These are phyloP conservation scores for Phaeosphaeriaceae sp. DNA, from an alignment of 2,329 filamentous ascomycete species.

Conservation along the genomic window DNA sequence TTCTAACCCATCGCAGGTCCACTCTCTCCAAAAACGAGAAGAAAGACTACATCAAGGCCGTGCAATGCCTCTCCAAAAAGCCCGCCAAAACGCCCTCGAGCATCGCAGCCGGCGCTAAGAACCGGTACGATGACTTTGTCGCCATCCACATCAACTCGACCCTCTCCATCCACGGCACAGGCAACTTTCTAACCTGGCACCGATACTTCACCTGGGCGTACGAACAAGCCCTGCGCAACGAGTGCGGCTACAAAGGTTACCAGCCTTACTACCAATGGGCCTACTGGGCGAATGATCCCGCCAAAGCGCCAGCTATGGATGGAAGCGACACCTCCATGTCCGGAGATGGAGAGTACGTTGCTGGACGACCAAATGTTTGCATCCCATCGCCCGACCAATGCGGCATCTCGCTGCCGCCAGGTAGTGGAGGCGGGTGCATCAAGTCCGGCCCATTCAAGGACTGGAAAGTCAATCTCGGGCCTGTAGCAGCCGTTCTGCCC, in stretches of 20 bases:
- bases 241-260: slow-evolving; percentile 53
- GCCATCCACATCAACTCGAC: slow-evolving; percentile 19
- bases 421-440: slow-evolving; percentile 65
- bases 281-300: slow-evolving; percentile 53
- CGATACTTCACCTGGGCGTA: slow-evolving; percentile 53
- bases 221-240: slow-evolving; percentile 51
- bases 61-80: slow-evolving; percentile 37
- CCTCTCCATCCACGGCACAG: slow-evolving; percentile 36
- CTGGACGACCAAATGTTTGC: slow-evolving; percentile 37
- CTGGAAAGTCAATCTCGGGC: slow-evolving; percentile 56
- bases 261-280: slow-evolving; percentile 64
- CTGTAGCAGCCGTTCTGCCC: slow-evolving; percentile 51
- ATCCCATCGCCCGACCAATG: slow-evolving; percentile 31
- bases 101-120: slow-evolving; percentile 35
- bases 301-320: slow-evolving; percentile 63
- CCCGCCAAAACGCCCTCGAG: slow-evolving; percentile 30
- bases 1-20: background rate
- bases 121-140: slow-evolving; percentile 24
- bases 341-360: slow-evolving; percentile 54
- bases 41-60: slow-evolving; percentile 40
- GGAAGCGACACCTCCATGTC: slow-evolving; percentile 58
- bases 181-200: slow-evolving; percentile 51
- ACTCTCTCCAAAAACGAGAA: slow-evolving; percentile 8
- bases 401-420: slow-evolving; percentile 54
- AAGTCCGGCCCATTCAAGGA: slow-evolving; percentile 61